Conservation (phyloP, 164 flowering plant genomes). For the Umbellularia californica region DNA sequence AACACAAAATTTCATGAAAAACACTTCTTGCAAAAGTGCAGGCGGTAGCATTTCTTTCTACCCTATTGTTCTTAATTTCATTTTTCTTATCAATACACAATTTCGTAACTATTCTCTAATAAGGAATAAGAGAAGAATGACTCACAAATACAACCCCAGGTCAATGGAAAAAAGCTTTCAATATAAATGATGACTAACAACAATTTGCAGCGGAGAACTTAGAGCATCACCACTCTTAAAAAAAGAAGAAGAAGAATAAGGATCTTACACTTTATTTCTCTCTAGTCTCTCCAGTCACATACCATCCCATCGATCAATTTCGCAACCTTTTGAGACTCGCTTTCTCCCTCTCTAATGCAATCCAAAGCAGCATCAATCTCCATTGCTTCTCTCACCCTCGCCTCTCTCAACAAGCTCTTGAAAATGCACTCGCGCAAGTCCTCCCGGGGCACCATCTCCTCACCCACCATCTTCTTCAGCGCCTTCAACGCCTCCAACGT, state of each 20-base stretch:
- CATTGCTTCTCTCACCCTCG: slow-evolving; percentile 14
- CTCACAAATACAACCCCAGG: too few relatives aligned
- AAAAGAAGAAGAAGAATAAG: neutral
- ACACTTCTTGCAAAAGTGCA: too few relatives aligned
- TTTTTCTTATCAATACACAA: too few relatives aligned
- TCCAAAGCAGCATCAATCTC: slow-evolving; percentile 9
- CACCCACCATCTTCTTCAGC: slow-evolving; percentile 6
- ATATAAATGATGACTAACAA: too few relatives aligned
- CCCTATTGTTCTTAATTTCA: too few relatives aligned
- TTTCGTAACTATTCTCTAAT: too few relatives aligned
- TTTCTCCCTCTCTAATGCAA: neutral
- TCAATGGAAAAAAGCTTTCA: too few relatives aligned
- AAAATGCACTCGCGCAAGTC: slow-evolving; percentile 5
- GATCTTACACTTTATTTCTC: neutral
- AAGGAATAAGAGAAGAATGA: too few relatives aligned
- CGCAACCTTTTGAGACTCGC: neutral
- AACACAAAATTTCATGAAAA: too few relatives aligned
- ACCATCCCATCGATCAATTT: slow-evolving; percentile 2
- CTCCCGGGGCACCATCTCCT: neutral
- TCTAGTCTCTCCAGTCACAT: neutral
- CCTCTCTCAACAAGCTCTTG: slow-evolving; percentile 16
- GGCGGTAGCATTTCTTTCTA: too few relatives aligned
- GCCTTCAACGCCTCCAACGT: slow-evolving; percentile 12
- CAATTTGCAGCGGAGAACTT: too few relatives aligned
- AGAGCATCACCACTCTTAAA: neutral